phyloP scores from a whole-genome alignment of 2,329 filamentous ascomycete species.

The Akanthomyces uredinophilus region DNA sequence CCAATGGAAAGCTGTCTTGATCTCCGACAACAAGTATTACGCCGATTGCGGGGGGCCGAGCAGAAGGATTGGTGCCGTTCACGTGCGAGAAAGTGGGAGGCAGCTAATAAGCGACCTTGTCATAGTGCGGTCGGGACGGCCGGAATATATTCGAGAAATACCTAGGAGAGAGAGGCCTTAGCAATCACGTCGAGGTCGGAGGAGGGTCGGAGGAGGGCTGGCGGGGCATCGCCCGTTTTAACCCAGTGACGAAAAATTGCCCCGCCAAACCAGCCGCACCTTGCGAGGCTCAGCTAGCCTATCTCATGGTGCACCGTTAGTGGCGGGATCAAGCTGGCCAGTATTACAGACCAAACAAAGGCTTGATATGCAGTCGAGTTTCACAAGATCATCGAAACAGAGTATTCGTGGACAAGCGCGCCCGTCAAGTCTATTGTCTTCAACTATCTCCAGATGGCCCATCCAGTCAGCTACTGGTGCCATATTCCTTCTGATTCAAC shows the following conservation, averaged over 20 bases:
- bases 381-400: not conserved
- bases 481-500: not conserved
- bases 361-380: no score
- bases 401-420: constrained; percentile 10
- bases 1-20: not conserved
- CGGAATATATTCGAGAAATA: not conserved
- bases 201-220: not conserved
- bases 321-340: no score
- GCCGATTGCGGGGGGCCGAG: not conserved
- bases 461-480: not conserved
- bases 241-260: not conserved
- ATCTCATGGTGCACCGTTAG: no score
- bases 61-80: not conserved
- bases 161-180: not conserved
- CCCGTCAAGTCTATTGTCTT: constrained; percentile 13
- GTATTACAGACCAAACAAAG: no score
- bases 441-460: constrained; percentile 12
- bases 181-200: no score
- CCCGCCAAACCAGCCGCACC: not conserved
- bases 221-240: not conserved
- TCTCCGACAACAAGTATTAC: not conserved
- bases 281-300: not conserved
- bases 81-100: not conserved
- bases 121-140: not conserved
- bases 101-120: not conserved